These are phyloP conservation scores for Stenocarpella maydis DNA, from an alignment of 2,329 filamentous ascomycete species.

Conservation along the genomic window DNA sequence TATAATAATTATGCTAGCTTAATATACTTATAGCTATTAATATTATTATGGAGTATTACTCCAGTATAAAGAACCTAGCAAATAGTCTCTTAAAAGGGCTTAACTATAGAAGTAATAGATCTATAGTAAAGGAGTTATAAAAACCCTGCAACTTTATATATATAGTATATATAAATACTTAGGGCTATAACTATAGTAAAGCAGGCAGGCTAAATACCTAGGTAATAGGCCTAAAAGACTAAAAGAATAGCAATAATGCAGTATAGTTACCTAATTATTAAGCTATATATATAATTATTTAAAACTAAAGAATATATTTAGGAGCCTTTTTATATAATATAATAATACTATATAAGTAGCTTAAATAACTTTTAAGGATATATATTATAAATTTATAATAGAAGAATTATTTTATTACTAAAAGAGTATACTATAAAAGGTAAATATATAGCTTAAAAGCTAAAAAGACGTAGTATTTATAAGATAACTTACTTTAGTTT, in stretches of 20 bases:
- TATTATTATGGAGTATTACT: neutral
- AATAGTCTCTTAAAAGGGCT: neutral
- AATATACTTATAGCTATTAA: neutral
- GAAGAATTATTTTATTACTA: neutral
- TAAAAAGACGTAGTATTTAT: neutral
- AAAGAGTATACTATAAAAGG: neutral
- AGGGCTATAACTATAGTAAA: neutral
- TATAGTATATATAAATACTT: neutral
- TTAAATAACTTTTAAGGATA: neutral
- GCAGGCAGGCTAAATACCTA: no score
- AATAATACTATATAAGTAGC: neutral
- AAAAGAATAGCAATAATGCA: neutral
- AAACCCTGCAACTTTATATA: neutral
- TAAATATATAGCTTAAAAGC: neutral
- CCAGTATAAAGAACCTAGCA: neutral
- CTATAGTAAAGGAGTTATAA: neutral
- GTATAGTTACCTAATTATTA: neutral
- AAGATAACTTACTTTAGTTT: neutral
- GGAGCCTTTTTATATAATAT: neutral
- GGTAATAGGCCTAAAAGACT: no score
- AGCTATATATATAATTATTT: neutral
- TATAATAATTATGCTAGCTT: neutral
- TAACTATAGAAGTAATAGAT: neutral
- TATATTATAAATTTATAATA: neutral
- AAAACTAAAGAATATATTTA: neutral